Conservation (phyloP, 371 early-diverging fungal species). For the Mucor circinelloides region DNA sequence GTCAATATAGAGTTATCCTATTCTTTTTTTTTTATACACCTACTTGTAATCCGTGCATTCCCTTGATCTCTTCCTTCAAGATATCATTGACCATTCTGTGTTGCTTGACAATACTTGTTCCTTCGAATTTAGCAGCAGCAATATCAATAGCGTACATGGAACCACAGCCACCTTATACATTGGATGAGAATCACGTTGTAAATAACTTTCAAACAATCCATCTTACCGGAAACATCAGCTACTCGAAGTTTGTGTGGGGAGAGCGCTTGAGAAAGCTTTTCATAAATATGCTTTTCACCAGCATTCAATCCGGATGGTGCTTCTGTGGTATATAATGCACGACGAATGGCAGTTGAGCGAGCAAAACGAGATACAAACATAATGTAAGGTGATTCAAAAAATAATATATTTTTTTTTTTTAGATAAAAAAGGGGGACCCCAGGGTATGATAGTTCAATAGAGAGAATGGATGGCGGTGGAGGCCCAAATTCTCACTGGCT, state of each 20-base stretch:
- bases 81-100: slow-evolving; percentile 87
- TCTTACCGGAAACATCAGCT: slow-evolving; percentile 79
- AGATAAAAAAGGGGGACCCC: neutral
- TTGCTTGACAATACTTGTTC: slow-evolving; percentile 79
- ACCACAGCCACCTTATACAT: slow-evolving; percentile 85
- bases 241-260: slow-evolving; percentile 75
- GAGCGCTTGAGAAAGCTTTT: slow-evolving; percentile 71
- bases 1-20: neutral
- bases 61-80: slow-evolving; percentile 87
- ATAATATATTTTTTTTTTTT: neutral
- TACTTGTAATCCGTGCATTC: slow-evolving; percentile 89
- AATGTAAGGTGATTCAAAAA: neutral
- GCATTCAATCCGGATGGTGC: slow-evolving; percentile 36
- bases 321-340: slow-evolving; percentile 32
- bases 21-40: neutral
- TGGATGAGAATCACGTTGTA: neutral
- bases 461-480: too few relatives aligned
- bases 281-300: slow-evolving; percentile 75
- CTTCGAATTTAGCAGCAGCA: slow-evolving; percentile 76
- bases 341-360: slow-evolving; percentile 16
- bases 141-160: slow-evolving; percentile 93
- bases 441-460: neutral
- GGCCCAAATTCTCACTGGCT: too few relatives aligned
- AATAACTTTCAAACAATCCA: too few relatives aligned
- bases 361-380: slow-evolving; percentile 20